Evolutionary conservation across 306 rosid species (phyloP), one percentile per base, ranked within the genome.

Genomic region (Fagus sylvatica): DNA sequence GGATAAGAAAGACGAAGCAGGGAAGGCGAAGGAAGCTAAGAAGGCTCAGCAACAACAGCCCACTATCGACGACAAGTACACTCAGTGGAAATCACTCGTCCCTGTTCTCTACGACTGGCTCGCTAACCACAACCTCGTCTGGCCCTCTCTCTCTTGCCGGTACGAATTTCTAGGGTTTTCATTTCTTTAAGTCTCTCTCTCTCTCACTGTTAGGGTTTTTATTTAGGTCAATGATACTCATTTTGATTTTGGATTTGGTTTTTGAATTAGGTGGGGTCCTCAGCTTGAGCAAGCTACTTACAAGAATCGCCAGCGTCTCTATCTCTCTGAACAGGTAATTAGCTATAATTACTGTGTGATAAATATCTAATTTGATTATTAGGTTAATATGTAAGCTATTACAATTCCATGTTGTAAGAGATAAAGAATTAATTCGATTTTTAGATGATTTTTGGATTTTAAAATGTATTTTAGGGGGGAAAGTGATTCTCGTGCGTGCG

Each of bases 121-220:
- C 39, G 91, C 97, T 48, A 93, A 96, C 68, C 99, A 96, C 82
- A 96, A 96, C 78, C 99, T 96, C 53, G 91, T 86, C 42, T 93
- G 98, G 97, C 99, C 98, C 17, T 93, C 99, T 70, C 98, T 96
- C 81, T 90, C 98, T 67, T 91, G 97, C 97, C 79, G 98, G 99
- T 95, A 16, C 37, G 13, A 2, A 3, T 10, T 41, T 65, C 69
- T 81, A 65, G 76, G 85, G 83, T 77, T 74, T 33, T 53, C 51
- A 3, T 8, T 34, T 37, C 7, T 22, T 54, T 0, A 22, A 22
- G 28, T 39, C 3, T 65, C 72, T 28, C 7, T 16, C 36, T 72
- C 68, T 74, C 71, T 82, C 82, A 77, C 73, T 67, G 28, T 60
- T 32, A 69, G 72, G 65, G 54, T 53, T 74, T 76, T 33, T 22